phyloP scores from a whole-genome alignment of 306 rosid genomes.

The Ceratonia siliqua region DNA sequence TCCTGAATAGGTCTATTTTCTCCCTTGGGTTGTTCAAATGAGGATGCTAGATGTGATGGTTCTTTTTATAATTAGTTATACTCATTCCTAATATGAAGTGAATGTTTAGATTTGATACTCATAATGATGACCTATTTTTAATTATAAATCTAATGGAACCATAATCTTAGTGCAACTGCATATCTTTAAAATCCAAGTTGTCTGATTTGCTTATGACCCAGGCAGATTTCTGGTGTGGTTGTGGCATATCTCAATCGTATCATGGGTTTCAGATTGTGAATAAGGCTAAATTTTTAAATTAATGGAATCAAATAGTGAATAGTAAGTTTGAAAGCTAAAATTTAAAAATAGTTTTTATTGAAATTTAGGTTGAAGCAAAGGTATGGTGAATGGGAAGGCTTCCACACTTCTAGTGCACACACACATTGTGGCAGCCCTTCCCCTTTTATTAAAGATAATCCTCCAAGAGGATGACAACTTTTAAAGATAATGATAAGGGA shows the following conservation, averaged over 20 bases:
- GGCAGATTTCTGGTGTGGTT: background rate
- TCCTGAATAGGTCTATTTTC: constrained; percentile 14
- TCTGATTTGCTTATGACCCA: constrained; percentile 15
- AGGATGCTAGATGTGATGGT: constrained; percentile 14
- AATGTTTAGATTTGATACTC: constrained; percentile 22
- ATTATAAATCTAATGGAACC: background rate
- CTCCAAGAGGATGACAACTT: background rate
- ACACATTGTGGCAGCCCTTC: background rate
- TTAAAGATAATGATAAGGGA: background rate
- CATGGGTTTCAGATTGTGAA: too few species aligned
- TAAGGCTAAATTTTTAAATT: too few species aligned
- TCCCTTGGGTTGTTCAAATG: background rate
- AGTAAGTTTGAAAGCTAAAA: too few species aligned
- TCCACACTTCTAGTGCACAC: background rate
- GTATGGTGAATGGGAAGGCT: background rate
- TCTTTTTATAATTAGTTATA: background rate
- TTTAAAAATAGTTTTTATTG: background rate
- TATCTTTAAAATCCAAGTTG: constrained; percentile 13
- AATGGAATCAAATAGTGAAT: too few species aligned
- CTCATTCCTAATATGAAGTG: constrained; percentile 7
- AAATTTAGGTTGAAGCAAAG: background rate
- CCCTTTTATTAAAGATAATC: background rate
- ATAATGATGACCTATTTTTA: background rate
- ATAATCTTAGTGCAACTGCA: background rate
- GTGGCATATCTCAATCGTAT: background rate